Evolutionary conservation across 192 early-diverging fungal genomes (phyloP).

Genomic region (Podochytrium sp.): DNA sequence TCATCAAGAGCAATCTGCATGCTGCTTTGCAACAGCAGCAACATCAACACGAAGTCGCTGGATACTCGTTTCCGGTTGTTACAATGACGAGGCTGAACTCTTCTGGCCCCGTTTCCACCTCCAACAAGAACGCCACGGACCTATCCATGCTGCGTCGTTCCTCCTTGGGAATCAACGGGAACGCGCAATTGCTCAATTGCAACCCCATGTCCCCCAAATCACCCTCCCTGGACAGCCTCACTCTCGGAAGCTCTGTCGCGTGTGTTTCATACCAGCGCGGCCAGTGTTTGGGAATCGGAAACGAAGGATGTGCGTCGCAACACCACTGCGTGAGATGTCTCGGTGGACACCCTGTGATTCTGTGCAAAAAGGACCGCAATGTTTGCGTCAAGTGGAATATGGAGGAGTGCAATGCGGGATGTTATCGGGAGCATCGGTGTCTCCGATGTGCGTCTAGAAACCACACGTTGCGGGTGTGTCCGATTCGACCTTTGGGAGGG

Average conservation of each 20-base stretch:
- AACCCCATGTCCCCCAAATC: slow-evolving; percentile 1
- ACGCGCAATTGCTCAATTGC: background rate
- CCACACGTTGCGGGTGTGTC: slow-evolving; percentile 38
- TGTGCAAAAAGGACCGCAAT: slow-evolving; percentile 41
- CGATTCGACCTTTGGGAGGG: slow-evolving; percentile 34
- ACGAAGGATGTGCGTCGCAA: slow-evolving; percentile 20
- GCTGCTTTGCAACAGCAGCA: background rate
- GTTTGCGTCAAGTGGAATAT: slow-evolving; percentile 46
- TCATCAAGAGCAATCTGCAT: background rate
- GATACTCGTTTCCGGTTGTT: slow-evolving; percentile 21
- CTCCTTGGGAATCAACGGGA: background rate
- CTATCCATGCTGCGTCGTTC: slow-evolving; percentile 1
- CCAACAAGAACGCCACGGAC: background rate
- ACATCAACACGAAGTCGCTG: background rate
- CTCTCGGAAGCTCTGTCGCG: slow-evolving; percentile 2
- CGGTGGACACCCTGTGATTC: slow-evolving; percentile 34
- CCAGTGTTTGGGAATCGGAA: slow-evolving; percentile 20
- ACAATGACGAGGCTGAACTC: slow-evolving; percentile 22
- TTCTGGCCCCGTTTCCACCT: slow-evolving; percentile 6
- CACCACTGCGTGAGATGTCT: slow-evolving; percentile 33
- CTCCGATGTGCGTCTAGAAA: slow-evolving; percentile 35
- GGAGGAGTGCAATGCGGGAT: slow-evolving; percentile 36
- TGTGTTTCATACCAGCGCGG: slow-evolving; percentile 32
- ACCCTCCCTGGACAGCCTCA: background rate
- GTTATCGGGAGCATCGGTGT: slow-evolving; percentile 38